A percentile compares a stretch with the other conserved stretches of the same genome.
Conservation (phyloP, 2,329 filamentous ascomycete genomes). For the Zymoseptoria crescenta region DNA sequence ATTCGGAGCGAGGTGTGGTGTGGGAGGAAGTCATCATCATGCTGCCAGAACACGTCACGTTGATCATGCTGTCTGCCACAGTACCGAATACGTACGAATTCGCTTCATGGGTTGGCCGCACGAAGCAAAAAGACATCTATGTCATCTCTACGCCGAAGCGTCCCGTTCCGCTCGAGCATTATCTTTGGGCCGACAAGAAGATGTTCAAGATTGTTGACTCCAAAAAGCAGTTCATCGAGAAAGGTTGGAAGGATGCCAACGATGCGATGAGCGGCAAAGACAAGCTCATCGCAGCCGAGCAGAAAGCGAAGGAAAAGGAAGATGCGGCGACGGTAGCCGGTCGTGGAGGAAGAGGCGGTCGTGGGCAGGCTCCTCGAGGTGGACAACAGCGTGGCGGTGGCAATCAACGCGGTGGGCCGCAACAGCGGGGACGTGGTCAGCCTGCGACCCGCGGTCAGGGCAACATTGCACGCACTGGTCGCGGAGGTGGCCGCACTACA, state of each 20-base stretch:
- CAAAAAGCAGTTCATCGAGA: conserved; percentile 84
- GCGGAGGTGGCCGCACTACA: conserved; percentile 76
- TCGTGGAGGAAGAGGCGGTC: conserved; percentile 46
- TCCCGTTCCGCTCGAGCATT: conserved; percentile 91
- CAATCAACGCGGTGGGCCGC: conserved; percentile 39
- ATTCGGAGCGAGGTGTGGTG: conserved; percentile 88
- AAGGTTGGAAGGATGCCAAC: conserved; percentile 92
- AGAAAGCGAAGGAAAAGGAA: conserved; percentile 42
- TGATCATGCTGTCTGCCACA: conserved; percentile 90
- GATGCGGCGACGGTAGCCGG: conserved; percentile 40
- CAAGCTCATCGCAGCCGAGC: conserved; percentile 52
- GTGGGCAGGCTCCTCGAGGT: conserved; percentile 47
- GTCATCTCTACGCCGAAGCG: conserved; percentile 96
- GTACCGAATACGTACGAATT: conserved; percentile 98
- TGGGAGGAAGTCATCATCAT: conserved; percentile 99
- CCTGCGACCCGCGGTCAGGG: conserved; percentile 55
- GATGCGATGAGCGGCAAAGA: conserved; percentile 73
- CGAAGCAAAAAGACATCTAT: conserved; percentile 98
- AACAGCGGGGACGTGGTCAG: conserved; percentile 49
- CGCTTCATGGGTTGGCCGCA: conserved; percentile 94
- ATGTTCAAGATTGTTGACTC: conserved; percentile 92
- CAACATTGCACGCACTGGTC: conserved; percentile 83
- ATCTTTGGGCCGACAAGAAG: conserved; percentile 86
- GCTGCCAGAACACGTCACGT: conserved; percentile 91
- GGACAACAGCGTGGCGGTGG: conserved; percentile 40